phyloP scores from a whole-genome alignment of 257 asterid genomes.

The Salvia rosmarinus region DNA sequence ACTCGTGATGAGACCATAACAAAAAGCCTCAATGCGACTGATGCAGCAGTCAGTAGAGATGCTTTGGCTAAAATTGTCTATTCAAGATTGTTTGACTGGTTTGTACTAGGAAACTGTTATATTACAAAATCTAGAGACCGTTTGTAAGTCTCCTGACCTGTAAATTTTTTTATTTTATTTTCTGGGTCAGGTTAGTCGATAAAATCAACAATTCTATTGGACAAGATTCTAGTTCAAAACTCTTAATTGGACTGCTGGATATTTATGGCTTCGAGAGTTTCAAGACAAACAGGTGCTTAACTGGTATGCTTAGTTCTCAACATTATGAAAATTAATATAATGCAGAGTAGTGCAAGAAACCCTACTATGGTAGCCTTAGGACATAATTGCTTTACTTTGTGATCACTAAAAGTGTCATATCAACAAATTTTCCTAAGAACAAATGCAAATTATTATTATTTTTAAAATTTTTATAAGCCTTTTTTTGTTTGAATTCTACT shows the following conservation, averaged over 20 bases:
- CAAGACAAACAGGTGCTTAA: conserved; percentile 99
- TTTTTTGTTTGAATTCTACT: background rate
- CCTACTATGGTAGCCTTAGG: conserved; percentile 23
- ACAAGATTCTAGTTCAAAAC: conserved; percentile 77
- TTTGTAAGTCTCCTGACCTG: conserved; percentile 15
- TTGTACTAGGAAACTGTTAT: conserved; percentile 35
- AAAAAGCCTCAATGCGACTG: conserved; percentile 67
- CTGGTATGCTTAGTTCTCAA: conserved; percentile 89
- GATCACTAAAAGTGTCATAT: conserved; percentile 1
- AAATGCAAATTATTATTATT: background rate
- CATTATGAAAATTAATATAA: conserved; percentile 53
- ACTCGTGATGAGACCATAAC: conserved; percentile 92
- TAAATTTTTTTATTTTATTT: conserved; percentile 21
- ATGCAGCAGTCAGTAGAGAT: conserved; percentile 79
- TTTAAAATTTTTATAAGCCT: background rate
- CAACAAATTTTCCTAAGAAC: background rate
- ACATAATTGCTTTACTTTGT: conserved; percentile 23
- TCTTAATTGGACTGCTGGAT: conserved; percentile 89
- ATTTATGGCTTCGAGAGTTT: conserved; percentile 97
- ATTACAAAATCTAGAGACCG: background rate
- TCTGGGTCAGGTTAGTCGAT: conserved; percentile 75
- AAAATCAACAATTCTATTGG: conserved; percentile 86
- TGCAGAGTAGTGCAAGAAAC: conserved; percentile 45
- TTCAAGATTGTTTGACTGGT: conserved; percentile 91
- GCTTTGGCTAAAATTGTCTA: conserved; percentile 83